Evolutionary conservation across 805 yeast genomes (phyloP), one percentile per base, ranked within the genome.

Genomic region (Grigorovia yakushimaensis): DNA sequence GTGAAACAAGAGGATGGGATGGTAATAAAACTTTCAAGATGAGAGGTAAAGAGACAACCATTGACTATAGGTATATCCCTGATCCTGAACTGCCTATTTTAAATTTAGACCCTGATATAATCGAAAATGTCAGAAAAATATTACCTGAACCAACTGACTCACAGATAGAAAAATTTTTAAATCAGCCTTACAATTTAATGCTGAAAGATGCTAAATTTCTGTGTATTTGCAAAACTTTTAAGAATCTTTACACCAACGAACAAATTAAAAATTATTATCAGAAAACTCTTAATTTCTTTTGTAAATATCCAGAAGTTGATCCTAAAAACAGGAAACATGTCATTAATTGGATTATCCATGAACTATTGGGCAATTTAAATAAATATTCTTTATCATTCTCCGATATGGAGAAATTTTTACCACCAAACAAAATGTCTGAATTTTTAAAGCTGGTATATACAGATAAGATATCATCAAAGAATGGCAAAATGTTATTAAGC

Each of bases 61-160:
- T 85, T 11, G 98, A 93, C 64, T 93, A 93, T 65, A 71, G 98
- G 56, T 93, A 88, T 60, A 82, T 91, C 74, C 96, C 98, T 0
- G 98, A 93, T 62, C 86, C 94, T 1, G 98, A 93, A 62, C 67
- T 93, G 27, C 88, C 93, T 0, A 63, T 67, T 1, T 65, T 89
- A 4, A 49, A 57, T 15, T 61, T 91, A 2, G 42, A 58, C n/a
- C 45, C 51, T 1, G 59, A 60, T 0, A 73, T 82, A 4, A 57
- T 74, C 0, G 54, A 66, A 0, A 69, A 73, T 1, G 68, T 84
- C 0, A 56, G 62, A 11, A 50, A 57, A 13, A 42, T 55, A 1
- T 58, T 83, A 43, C 89, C 91, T 0, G 69, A 62, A 9, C 63
- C 82, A 1, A 89, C 95, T 0, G 91, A 87, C 47, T 69, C 67